Conservation (phyloP, 352 stramenopile genomes). For the Phytophthora hybrid region DNA sequence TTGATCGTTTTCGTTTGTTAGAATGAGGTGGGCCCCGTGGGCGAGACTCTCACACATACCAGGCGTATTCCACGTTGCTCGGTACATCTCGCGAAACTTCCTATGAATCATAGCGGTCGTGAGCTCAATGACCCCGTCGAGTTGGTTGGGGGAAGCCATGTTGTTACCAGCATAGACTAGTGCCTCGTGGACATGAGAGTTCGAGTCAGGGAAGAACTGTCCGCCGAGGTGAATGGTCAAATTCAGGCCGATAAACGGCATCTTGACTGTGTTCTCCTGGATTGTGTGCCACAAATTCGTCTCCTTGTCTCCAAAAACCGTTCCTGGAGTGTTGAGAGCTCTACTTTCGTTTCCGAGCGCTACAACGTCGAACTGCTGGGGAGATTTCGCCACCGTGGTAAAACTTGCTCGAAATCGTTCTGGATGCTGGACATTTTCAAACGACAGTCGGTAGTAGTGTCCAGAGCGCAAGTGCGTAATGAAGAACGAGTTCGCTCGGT, state of each 20-base stretch:
- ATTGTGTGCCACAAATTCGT: constrained; percentile 41
- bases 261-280: constrained; percentile 32
- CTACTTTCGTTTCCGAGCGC: constrained; percentile 45
- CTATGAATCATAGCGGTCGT: constrained; percentile 26
- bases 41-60: constrained; percentile 55
- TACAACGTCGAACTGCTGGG: constrained; percentile 49
- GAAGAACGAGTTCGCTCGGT: constrained; percentile 66
- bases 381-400: constrained; percentile 44
- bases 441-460: constrained; percentile 66
- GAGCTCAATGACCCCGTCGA: background rate
- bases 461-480: constrained; percentile 65
- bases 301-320: constrained; percentile 4
- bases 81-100: constrained; percentile 60
- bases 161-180: constrained; percentile 33
- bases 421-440: constrained; percentile 54
- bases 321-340: background rate
- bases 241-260: constrained; percentile 53
- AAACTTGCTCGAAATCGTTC: constrained; percentile 56
- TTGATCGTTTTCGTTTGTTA: constrained; percentile 48
- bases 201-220: constrained; percentile 47
- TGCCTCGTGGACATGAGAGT: constrained; percentile 45
- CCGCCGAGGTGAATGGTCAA: constrained; percentile 64
- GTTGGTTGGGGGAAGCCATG: background rate
- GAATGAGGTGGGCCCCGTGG: constrained; percentile 56
- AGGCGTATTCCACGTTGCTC: constrained; percentile 66